Evolutionary conservation across 805 yeast species (phyloP).

Genomic region (Zygosaccharomyces rouxii): DNA sequence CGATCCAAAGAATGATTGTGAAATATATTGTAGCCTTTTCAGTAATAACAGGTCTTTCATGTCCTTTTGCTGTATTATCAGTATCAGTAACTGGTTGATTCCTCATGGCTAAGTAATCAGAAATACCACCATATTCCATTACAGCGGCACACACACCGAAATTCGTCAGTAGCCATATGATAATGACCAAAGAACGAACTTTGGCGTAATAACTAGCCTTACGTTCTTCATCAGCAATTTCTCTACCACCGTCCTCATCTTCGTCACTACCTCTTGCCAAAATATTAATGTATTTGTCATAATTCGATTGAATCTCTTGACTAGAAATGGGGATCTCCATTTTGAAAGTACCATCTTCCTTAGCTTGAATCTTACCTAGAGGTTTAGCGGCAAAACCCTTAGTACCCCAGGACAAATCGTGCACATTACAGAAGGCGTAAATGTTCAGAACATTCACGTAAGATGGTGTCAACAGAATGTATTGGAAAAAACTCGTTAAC

Average conservation of each 20-base stretch:
- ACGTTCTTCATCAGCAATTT: slow-evolving; percentile 44
- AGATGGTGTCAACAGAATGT: slow-evolving; percentile 77
- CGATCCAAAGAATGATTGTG: slow-evolving; percentile 86
- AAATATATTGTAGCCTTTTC: slow-evolving; percentile 62
- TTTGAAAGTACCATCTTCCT: slow-evolving; percentile 60
- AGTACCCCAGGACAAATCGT: slow-evolving; percentile 97
- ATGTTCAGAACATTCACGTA: slow-evolving; percentile 88
- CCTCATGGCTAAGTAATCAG: slow-evolving; percentile 36
- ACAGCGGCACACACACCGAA: slow-evolving; percentile 79
- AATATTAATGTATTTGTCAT: slow-evolving; percentile 58
- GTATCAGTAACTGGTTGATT: slow-evolving; percentile 14
- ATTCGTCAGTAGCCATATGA: slow-evolving; percentile 85
- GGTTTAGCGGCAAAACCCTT: slow-evolving; percentile 73
- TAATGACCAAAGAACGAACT: slow-evolving; percentile 81
- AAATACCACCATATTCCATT: slow-evolving; percentile 76
- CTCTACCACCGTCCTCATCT: slow-evolving; percentile 33
- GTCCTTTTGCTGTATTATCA: slow-evolving; percentile 7
- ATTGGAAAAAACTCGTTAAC: slow-evolving; percentile 83
- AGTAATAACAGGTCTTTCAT: slow-evolving; percentile 25
- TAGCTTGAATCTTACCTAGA: slow-evolving; percentile 80
- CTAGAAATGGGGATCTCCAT: slow-evolving; percentile 71
- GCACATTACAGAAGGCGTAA: slow-evolving; percentile 93
- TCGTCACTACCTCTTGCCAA: slow-evolving; percentile 44
- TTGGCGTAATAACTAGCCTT: slow-evolving; percentile 85
- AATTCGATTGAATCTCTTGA: slow-evolving; percentile 71